Base-by-base conservation (phyloP, 768 basidiomycete species). In the Auricularia sp. region DNA sequence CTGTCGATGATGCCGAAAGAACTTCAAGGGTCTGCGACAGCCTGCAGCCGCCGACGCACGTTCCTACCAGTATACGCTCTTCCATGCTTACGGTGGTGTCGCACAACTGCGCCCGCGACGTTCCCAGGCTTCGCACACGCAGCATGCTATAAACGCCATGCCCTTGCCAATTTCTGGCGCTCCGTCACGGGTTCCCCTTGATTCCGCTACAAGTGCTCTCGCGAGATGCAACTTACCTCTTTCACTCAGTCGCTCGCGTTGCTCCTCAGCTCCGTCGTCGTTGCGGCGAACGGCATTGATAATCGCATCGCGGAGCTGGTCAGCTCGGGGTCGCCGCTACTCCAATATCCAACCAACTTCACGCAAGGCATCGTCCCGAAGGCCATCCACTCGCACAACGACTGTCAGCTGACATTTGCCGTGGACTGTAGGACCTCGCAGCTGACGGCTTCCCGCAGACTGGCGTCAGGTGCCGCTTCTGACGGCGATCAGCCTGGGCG, bases 401-500 rank as follows among this genome's bases (percentile, higher is more conserved):
- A 83, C 65, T 83, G 82, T 83, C 65, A 67, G 76, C 69, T 6
- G 21, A 36, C 33, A 18, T 33, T 29, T 61, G 29, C 18, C 42
- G 7, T 62, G 8, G 21, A 18, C 56, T 64, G 29, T 29, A 29
- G 29, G 29, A 29, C 29, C 29, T 29, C 29, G 29, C 29, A 29
- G 29, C 29, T 58, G 47, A 47, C 42, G 37, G 56, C 5, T 54
- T 58, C 33, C 62, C 16, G 36, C 36, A 82, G 82, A 84, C 70
- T 82, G 81, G 81, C 75, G 82, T 21, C 79, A 83, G 66, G 81
- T 82, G 35, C 81, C 82, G 3, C 72, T 83, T 24, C 71, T 82
- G 10, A 77, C 77, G 4, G 82, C 82, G 8, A 67, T 83, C 3
- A 82, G 81, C 68, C 72, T 78, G 29, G 82, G 82, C 0, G 81